Base-by-base conservation (phyloP, 768 basidiomycete genomes). In the Boletus subcaerulescens region DNA sequence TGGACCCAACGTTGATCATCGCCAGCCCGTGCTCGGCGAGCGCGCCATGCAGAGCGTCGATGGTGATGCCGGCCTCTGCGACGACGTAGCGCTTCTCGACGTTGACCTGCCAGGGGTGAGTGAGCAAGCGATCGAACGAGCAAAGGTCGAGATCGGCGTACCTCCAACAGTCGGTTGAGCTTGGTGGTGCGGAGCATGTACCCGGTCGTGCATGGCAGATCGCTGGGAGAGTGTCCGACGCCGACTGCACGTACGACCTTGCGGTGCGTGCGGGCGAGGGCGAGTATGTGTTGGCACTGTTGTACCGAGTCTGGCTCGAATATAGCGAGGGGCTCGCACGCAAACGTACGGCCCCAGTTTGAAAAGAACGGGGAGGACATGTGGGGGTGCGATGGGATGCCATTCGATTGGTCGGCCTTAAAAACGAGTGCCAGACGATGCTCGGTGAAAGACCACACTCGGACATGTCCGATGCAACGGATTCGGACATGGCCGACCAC, bases 1-100 rank as follows among this genome's bases (percentile, higher is more conserved):
- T 98, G 29, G 93, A 95, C 35, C 97, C 97, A 57, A 98, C 80
- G 71, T 91, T 96, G 65, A 81, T 85, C 83, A 99, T 87, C 38
- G 94, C 95, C 32, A 98, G 82, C 33, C 79, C 78, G 62, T 86
- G 74, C 13, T 74, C 69, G 45, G 77, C 82, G 52, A 98, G 86
- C 15, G 77, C 76, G 22, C 70, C 73, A 60, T 96, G 92, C 5
- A 98, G 80, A 47, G 80, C 76, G 53, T 86, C 76, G 52, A 98
- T 84, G 5, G 81, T 85, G 67, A 93, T 87, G 20, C 93, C 93
- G 5, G 82, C 87, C 71, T 94, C 82, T 1, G 81, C 88, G 61
- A 84, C 74, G 63, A 92, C 81, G 61, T 81, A 85, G 48, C 76
- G 62, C 62, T 87, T 85, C 57, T 86, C 82, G 48, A 71, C 65